phyloP scores from a whole-genome alignment of 1,284 basidiomycete genomes.

The Rhodotorula sp. region DNA sequence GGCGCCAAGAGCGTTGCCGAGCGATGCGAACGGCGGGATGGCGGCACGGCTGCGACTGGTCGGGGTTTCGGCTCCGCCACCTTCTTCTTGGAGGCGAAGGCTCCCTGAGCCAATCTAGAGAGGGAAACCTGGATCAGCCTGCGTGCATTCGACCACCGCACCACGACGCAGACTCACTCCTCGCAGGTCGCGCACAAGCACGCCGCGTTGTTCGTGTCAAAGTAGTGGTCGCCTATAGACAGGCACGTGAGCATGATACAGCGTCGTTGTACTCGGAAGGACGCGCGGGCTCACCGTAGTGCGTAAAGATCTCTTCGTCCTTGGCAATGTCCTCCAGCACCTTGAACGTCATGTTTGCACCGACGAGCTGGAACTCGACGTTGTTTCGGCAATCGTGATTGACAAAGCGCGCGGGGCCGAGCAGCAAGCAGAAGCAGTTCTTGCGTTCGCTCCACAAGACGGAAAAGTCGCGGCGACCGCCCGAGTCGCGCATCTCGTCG shows the following conservation, averaged over 20 bases:
- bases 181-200: conserved; percentile 91
- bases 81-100: conserved; percentile 16
- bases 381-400: conserved; percentile 55
- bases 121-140: not conserved
- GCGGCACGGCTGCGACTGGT: not conserved
- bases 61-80: not conserved
- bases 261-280: conserved; percentile 43
- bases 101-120: conserved; percentile 29
- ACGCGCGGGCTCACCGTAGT: conserved; percentile 46
- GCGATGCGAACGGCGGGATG: conserved; percentile 16
- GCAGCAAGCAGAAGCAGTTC: conserved; percentile 86
- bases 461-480: conserved; percentile 81
- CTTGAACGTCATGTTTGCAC: conserved; percentile 83
- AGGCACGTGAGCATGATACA: conserved; percentile 39
- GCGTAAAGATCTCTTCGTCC: conserved; percentile 60
- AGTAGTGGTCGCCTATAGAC: conserved; percentile 54
- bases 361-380: conserved; percentile 48
- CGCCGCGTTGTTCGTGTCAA: conserved; percentile 78
- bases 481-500: conserved; percentile 64
- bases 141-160: not conserved
- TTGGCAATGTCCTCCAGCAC: conserved; percentile 73
- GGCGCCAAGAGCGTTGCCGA: conserved; percentile 3
- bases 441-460: conserved; percentile 85
- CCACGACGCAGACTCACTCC: conserved; percentile 52
- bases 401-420: conserved; percentile 90